Evolutionary conservation across 169 alveolate genomes (phyloP).

Genomic region (Plasmodium sp.): DNA sequence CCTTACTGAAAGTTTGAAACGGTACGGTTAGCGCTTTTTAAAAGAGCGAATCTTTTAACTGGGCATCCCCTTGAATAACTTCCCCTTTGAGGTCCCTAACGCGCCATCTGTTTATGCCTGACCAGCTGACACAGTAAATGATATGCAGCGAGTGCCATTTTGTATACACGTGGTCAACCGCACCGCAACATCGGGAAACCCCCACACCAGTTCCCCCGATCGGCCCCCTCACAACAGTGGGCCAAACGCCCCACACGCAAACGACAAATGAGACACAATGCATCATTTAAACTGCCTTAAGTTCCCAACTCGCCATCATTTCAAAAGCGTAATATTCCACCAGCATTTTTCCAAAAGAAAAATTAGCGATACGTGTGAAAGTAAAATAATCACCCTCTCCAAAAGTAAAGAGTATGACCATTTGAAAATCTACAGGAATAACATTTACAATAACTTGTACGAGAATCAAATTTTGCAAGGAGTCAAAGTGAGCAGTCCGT

Average conservation of each 20-base stretch:
- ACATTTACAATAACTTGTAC: constrained; percentile 36
- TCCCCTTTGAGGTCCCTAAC: not conserved
- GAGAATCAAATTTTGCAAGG: constrained; percentile 72
- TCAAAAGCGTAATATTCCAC: constrained; percentile 5
- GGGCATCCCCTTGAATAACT: not conserved
- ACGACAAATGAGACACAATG: constrained; percentile 28
- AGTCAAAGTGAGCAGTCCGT: constrained; percentile 45
- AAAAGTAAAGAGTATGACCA: constrained; percentile 72
- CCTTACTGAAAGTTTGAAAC: not conserved
- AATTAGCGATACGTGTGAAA: constrained; percentile 71
- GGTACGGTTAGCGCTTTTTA: not conserved
- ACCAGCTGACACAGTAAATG: not conserved
- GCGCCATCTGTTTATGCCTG: not conserved
- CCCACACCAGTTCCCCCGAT: not conserved
- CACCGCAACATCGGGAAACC: not conserved
- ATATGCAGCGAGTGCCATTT: not conserved
- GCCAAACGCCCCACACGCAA: not conserved
- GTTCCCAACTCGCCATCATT: constrained; percentile 10
- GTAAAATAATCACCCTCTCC: constrained; percentile 56
- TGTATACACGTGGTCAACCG: not conserved
- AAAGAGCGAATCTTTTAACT: not conserved
- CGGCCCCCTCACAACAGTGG: not conserved
- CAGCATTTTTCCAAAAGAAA: constrained; percentile 22
- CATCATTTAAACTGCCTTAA: constrained; percentile 6
- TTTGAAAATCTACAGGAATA: constrained; percentile 34